Evolutionary conservation across 371 early-diverging fungal genomes (phyloP).

Genomic region (Mucor lusitanicus): DNA sequence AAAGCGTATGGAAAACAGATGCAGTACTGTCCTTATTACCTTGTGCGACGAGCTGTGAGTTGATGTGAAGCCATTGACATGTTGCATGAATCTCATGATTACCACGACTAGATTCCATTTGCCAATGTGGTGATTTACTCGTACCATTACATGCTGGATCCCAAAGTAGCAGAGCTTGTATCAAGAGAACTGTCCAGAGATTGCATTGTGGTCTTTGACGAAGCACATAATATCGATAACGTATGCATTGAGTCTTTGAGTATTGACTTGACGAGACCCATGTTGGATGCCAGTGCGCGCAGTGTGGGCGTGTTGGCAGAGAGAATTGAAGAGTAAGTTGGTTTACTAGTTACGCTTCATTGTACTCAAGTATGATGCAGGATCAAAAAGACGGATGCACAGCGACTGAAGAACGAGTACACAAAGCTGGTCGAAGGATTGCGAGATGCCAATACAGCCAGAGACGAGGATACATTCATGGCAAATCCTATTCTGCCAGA

Average conservation of each 20-base stretch:
- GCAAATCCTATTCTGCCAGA: slow-evolving; percentile 90
- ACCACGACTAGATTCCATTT: slow-evolving; percentile 64
- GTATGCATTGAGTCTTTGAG: slow-evolving; percentile 98
- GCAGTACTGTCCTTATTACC: slow-evolving; percentile 94
- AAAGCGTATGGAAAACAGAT: slow-evolving; percentile 76
- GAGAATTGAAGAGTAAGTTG: slow-evolving; percentile 68
- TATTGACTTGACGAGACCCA: slow-evolving; percentile 90
- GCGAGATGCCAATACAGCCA: slow-evolving; percentile 69
- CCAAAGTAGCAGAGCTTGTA: slow-evolving; percentile 97
- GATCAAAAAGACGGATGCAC: slow-evolving; percentile 85
- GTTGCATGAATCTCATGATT: neutral
- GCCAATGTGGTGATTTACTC: slow-evolving; percentile 99
- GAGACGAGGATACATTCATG: slow-evolving; percentile 78
- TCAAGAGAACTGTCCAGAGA: slow-evolving; percentile 94
- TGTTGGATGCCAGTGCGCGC: slow-evolving; percentile 87
- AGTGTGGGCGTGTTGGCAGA: slow-evolving; percentile 74
- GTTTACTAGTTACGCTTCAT: too few relatives aligned
- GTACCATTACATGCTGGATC: slow-evolving; percentile 99
- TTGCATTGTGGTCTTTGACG: slow-evolving; percentile 99
- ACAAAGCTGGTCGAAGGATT: slow-evolving; percentile 87
- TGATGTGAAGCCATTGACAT: neutral
- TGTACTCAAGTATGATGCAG: too few relatives aligned
- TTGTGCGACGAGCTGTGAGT: slow-evolving; percentile 84
- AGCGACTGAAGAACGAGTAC: slow-evolving; percentile 89
- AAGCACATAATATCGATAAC: slow-evolving; percentile 99